These are phyloP conservation scores for Thalia dealbata DNA, from an alignment of 176 grass and related monocot genomes.

Conservation along the genomic window DNA sequence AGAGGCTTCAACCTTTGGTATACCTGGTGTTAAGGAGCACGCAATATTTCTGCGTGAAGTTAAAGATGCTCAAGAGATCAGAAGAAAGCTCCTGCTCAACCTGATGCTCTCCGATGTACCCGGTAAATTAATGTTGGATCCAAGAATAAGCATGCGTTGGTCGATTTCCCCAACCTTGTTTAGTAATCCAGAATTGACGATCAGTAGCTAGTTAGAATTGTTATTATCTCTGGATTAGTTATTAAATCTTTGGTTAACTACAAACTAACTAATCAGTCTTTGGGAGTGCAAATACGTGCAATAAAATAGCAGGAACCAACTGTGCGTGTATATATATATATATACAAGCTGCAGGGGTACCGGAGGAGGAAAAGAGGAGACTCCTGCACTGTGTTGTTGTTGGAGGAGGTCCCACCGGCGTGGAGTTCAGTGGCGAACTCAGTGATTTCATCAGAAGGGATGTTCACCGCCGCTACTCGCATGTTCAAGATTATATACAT, in stretches of 20 bases:
- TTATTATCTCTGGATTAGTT: not conserved
- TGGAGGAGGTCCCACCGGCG: constrained; percentile 94
- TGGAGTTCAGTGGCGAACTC: constrained; percentile 99
- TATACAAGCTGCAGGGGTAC: constrained; percentile 75
- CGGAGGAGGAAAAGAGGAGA: constrained; percentile 64
- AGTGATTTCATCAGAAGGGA: constrained; percentile 94
- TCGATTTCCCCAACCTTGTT: no score
- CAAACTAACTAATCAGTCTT: constrained; percentile 11
- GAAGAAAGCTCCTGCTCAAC: constrained; percentile 90
- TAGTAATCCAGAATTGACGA: no score
- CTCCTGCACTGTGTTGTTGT: constrained; percentile 93
- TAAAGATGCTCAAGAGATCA: constrained; percentile 83
- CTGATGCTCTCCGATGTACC: constrained; percentile 86
- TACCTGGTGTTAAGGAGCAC: constrained; percentile 75
- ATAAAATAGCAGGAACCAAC: no score
- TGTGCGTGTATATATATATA: no score
- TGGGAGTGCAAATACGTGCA: no score
- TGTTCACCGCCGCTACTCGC: constrained; percentile 80
- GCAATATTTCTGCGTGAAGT: constrained; percentile 93
- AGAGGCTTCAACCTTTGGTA: constrained; percentile 85
- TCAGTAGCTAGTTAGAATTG: not conserved
- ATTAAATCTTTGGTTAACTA: not conserved
- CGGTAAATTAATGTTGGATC: constrained; percentile 22
- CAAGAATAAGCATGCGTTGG: no score
- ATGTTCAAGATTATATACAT: constrained; percentile 84